phyloP scores from a whole-genome alignment of 1,284 basidiomycete genomes.

The Fomes fomentarius region DNA sequence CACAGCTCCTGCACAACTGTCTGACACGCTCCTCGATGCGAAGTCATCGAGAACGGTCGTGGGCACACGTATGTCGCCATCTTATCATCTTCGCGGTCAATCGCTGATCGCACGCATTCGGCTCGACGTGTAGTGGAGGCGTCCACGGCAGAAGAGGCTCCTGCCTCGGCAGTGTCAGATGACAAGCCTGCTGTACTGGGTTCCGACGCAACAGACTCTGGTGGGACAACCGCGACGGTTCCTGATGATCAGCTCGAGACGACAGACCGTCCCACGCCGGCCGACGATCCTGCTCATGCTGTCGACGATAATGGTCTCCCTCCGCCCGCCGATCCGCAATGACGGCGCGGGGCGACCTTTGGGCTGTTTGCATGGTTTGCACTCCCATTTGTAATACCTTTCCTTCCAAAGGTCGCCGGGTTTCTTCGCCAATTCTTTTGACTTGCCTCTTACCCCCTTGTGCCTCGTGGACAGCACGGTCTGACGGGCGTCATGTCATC shows the following conservation, averaged over 20 bases:
- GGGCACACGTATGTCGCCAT: conserved; percentile 11
- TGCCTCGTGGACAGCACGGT: conserved; percentile 3
- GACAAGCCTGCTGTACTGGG: conserved; percentile 4
- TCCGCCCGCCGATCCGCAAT: conserved; percentile 33
- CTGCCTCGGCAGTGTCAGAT: conserved; percentile 13
- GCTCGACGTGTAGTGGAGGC: conserved; percentile 3
- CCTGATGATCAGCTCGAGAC: conserved; percentile 6
- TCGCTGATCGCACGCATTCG: conserved; percentile 10
- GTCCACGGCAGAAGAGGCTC: conserved; percentile 2
- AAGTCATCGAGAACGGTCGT: not conserved
- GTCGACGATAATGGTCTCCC: conserved; percentile 13
- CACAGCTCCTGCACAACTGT: conserved; percentile 11
- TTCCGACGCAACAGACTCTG: not conserved
- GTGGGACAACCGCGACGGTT: not conserved
- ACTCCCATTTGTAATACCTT: conserved; percentile 46
- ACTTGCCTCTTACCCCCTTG: conserved; percentile 7
- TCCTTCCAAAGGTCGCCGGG: conserved; percentile 65
- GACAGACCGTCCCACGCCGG: not conserved
- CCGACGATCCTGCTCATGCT: conserved; percentile 3
- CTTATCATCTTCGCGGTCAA: conserved; percentile 1
- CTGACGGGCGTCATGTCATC: not conserved
- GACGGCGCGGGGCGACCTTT: conserved; percentile 65
- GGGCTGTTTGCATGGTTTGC: conserved; percentile 50
- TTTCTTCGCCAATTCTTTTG: conserved; percentile 47
- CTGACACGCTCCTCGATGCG: conserved; percentile 2